These are phyloP conservation scores for Colletotrichum coccodes DNA, from an alignment of 2,329 filamentous ascomycete species.

Conservation along the genomic window DNA sequence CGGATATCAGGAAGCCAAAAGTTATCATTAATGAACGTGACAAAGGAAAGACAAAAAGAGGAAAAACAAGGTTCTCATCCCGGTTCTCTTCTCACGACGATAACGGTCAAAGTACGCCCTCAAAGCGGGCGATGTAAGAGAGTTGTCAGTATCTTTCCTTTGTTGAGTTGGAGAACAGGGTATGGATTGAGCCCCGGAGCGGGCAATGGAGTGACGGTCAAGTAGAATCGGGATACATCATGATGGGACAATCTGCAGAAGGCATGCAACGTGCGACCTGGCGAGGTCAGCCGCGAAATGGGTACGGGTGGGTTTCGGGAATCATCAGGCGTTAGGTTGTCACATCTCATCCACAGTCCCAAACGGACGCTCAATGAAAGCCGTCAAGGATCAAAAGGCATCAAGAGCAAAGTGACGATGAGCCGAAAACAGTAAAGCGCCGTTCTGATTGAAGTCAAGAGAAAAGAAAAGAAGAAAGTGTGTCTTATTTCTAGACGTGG, in stretches of 20 bases:
- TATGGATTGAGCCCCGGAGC: not conserved
- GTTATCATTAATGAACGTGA: not conserved
- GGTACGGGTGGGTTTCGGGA: not conserved
- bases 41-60: conserved; percentile 1
- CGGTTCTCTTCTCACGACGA: not conserved
- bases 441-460: not conserved
- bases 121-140: conserved; percentile 24
- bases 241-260: not conserved
- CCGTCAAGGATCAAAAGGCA: not conserved
- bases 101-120: conserved; percentile 5
- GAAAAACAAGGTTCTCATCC: not conserved
- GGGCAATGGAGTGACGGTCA: not conserved
- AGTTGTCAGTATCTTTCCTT: conserved; percentile 20
- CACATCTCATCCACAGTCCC: conserved; percentile 23
- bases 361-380: not conserved
- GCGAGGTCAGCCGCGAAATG: not conserved
- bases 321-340: not conserved
- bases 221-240: not conserved
- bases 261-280: not conserved
- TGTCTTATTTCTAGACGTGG: not conserved
- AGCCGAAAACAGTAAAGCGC: too few species aligned
- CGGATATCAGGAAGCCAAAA: not conserved
- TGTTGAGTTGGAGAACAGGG: not conserved
- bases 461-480: not conserved
- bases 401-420: not conserved